Base-by-base conservation (phyloP, 2,329 filamentous ascomycete species). In the Xylaria sp. region DNA sequence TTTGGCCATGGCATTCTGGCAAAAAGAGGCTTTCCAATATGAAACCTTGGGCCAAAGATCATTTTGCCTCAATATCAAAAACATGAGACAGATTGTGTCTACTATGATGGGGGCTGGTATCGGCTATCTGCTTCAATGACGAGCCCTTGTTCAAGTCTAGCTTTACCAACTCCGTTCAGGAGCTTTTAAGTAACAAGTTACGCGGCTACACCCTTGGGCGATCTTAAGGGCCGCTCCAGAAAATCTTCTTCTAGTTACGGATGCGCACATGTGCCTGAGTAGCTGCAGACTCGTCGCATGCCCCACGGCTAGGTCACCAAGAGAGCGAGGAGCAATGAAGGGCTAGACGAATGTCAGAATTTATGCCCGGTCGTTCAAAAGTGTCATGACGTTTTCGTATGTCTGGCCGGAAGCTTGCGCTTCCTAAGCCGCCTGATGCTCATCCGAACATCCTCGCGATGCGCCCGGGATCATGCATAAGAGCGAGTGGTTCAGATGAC, bases 371-470 rank as follows among this genome's bases (percentile, higher is more conserved):
- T 61, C 63, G 71, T 46, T 46, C 10, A 59, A 54, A 57, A 66
- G 67, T 61, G 61, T 68, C 64, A 69, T 61, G 64, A 66, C 67
- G 68, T 64, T 66, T 60, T 68, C 54, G 55, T 70, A 67, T 65
- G 66, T 71, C 64, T 71, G 68, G 36, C 62, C 72, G 73, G 72
- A 73, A 71, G 60, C 68, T 69, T 64, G 72, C 51, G 66, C 64
- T 69, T 69, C 71, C 68, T 72, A 72, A 49, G 63, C 58, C 62
- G 64, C 52, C 60, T 72, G 66, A 70, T 65, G 63, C 62, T 72
- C 67, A 72, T 68, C 69, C 66, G 69, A 73, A 73, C 65, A 66
- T 66, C 64, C 60, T 68, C 66, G 62, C 62, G 64, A 70, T 70
- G 62, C 67, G 67, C 69, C 69, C 68, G 58, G 66, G 70, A 72